These are phyloP conservation scores for Curvularia sp. DNA, from an alignment of 2,329 filamentous ascomycete species.

Conservation along the genomic window DNA sequence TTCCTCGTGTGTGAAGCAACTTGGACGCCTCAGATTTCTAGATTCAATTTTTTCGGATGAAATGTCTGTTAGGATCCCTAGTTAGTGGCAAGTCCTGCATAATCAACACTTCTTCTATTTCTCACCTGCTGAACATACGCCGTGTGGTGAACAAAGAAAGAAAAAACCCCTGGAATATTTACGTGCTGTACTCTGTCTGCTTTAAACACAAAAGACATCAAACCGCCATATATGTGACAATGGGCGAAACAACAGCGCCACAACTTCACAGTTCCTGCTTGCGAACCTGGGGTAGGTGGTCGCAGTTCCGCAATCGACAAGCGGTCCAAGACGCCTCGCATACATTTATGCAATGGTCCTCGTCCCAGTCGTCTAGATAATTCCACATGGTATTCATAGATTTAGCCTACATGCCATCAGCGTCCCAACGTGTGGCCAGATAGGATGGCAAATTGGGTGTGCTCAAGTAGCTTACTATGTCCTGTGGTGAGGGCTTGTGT, in stretches of 20 bases:
- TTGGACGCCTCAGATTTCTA: too few relatives aligned
- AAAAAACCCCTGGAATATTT: too few relatives aligned
- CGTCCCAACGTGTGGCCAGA: too few relatives aligned
- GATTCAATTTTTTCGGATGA: neutral
- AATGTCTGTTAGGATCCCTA: neutral
- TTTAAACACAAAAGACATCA: too few relatives aligned
- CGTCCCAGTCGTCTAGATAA: slow-evolving; percentile 24
- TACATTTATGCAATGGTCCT: slow-evolving; percentile 24
- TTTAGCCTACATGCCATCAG: slow-evolving; percentile 16
- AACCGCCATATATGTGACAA: slow-evolving; percentile 4
- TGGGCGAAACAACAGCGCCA: too few relatives aligned
- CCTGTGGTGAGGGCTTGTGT: slow-evolving; percentile 18
- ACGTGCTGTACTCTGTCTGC: too few relatives aligned
- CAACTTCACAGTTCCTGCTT: slow-evolving; percentile 19
- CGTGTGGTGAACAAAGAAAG: too few relatives aligned
- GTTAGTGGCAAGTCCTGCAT: neutral
- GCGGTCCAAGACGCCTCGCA: slow-evolving; percentile 28
- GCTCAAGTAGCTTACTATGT: slow-evolving; percentile 8
- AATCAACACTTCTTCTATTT: neutral
- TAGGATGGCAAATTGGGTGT: neutral
- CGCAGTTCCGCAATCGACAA: slow-evolving; percentile 22
- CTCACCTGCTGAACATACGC: too few relatives aligned
- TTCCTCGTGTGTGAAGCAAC: too few relatives aligned
- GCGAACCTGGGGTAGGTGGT: slow-evolving; percentile 17
- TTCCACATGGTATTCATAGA: slow-evolving; percentile 30